A percentile compares a stretch with the other conserved stretches of the same genome.
phyloP scores from a whole-genome alignment of 352 stramenopile species.

The Phytopythium litorale region DNA sequence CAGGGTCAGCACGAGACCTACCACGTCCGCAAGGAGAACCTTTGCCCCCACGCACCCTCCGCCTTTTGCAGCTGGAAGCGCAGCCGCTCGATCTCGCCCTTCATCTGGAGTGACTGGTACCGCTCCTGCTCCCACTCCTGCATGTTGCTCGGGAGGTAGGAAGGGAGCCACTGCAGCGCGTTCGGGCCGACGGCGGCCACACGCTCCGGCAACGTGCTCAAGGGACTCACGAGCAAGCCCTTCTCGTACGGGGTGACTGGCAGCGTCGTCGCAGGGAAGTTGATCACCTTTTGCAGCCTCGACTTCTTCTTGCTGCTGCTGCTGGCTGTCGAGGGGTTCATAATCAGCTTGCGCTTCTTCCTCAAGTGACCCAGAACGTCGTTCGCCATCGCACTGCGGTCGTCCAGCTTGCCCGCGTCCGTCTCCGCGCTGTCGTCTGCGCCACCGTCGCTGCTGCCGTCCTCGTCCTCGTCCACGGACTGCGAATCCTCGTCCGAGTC shows the following conservation, averaged over 20 bases:
- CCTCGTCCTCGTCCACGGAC: constrained; percentile 27
- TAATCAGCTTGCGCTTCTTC: constrained; percentile 64
- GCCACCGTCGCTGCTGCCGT: constrained; percentile 16
- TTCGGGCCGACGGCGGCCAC: constrained; percentile 59
- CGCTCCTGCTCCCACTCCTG: constrained; percentile 75
- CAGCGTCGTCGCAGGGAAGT: constrained; percentile 63
- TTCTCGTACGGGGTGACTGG: constrained; percentile 62
- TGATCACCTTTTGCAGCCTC: constrained; percentile 50
- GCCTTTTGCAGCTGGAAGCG: constrained; percentile 68
- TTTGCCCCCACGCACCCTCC: constrained; percentile 36
- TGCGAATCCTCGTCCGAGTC: constrained; percentile 17
- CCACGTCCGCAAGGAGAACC: background rate
- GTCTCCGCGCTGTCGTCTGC: constrained; percentile 8
- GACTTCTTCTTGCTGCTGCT: constrained; percentile 34
- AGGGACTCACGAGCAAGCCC: constrained; percentile 61
- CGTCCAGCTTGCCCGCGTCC: constrained; percentile 3
- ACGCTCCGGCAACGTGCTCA: constrained; percentile 62
- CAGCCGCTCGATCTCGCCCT: constrained; percentile 73
- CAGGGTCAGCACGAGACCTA: background rate
- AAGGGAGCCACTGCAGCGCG: constrained; percentile 71
- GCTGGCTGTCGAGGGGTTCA: constrained; percentile 22
- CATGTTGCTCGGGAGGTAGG: constrained; percentile 68
- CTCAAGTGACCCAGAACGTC: constrained; percentile 18
- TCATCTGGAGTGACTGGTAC: constrained; percentile 69
- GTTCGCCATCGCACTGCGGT: background rate